Percentiles rank a stretch among this genome's conserved stretches.
Evolutionary conservation across 2,329 filamentous ascomycete genomes (phyloP).

Genomic region (Fusarium sublunatum): DNA sequence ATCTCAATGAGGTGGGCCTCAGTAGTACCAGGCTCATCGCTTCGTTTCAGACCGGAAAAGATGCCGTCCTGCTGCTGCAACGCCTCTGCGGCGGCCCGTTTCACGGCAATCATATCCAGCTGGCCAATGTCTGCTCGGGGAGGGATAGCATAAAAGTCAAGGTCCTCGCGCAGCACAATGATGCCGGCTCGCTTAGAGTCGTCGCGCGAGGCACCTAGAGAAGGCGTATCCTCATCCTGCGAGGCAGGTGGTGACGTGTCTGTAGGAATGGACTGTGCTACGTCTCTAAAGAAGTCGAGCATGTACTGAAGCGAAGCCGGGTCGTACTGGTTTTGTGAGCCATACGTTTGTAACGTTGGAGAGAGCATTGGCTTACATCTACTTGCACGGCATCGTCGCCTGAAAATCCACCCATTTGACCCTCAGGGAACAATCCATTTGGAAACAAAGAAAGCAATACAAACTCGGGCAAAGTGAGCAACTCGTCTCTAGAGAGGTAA

Average conservation of each 20-base stretch:
- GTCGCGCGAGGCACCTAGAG: conserved; percentile 77
- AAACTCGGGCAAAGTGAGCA: conserved; percentile 95
- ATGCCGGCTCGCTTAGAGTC: conserved; percentile 94
- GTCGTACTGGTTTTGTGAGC: conserved; percentile 77
- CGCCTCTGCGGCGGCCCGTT: conserved; percentile 89
- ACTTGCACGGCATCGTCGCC: conserved; percentile 96
- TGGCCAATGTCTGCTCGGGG: conserved; percentile 86
- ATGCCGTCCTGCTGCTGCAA: conserved; percentile 91
- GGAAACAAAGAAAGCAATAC: conserved; percentile 97
- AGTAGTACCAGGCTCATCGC: conserved; percentile 94
- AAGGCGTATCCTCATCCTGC: conserved; percentile 70
- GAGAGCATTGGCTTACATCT: conserved; percentile 75
- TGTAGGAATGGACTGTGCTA: conserved; percentile 93
- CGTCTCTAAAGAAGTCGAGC: conserved; percentile 97
- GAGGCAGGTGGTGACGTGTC: conserved; percentile 75
- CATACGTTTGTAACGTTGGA: not conserved
- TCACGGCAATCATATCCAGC: conserved; percentile 93
- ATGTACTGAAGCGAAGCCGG: conserved; percentile 97
- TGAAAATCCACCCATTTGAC: conserved; percentile 91
- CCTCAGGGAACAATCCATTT: conserved; percentile 97
- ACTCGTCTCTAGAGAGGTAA: conserved; percentile 91
- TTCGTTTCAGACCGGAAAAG: conserved; percentile 93
- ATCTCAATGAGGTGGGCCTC: conserved; percentile 99
- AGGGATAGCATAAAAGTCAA: conserved; percentile 97
- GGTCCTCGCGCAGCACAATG: conserved; percentile 93